Percentiles rank a stretch among this genome's conserved stretches.
These are phyloP conservation scores for Beta vulgaris DNA, from an alignment of 148 eudicot genomes.

Conservation along the genomic window DNA sequence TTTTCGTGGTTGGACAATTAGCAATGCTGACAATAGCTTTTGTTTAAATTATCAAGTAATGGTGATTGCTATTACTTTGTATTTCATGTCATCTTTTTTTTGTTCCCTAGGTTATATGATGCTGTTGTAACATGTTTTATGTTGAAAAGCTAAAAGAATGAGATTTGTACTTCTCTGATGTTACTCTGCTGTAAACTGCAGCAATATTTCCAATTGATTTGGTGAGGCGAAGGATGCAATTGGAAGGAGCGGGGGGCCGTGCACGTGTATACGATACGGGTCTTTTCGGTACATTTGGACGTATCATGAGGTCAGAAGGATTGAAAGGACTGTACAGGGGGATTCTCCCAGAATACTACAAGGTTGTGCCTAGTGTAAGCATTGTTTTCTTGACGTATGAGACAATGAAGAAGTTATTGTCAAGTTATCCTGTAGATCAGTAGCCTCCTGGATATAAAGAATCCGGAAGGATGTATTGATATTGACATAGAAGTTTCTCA, in stretches of 20 bases:
- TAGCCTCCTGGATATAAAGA: conserved; percentile 18
- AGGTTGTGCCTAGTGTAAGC: conserved; percentile 55
- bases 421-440: conserved; percentile 38
- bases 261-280: conserved; percentile 73
- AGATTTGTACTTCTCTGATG: neutral
- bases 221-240: conserved; percentile 89
- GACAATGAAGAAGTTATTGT: conserved; percentile 65
- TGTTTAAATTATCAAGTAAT: neutral
- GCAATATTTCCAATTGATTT: conserved; percentile 88
- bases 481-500: conserved; percentile 12
- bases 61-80: conserved; percentile 3
- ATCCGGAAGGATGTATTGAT: conserved; percentile 15
- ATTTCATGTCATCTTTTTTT: conserved; percentile 3
- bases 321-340: conserved; percentile 51
- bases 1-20: neutral
- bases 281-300: conserved; percentile 59
- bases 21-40: conserved; percentile 1
- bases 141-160: neutral
- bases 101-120: neutral
- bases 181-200: conserved; percentile 33
- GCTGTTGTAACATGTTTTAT: neutral
- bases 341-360: conserved; percentile 55
- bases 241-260: conserved; percentile 98
- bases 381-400: conserved; percentile 59
- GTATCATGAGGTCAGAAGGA: conserved; percentile 33